Percentiles rank a stretch among this genome's conserved stretches.
phyloP scores from a whole-genome alignment of 192 early-diverging fungal genomes.

The Backusella tarrabulga region DNA sequence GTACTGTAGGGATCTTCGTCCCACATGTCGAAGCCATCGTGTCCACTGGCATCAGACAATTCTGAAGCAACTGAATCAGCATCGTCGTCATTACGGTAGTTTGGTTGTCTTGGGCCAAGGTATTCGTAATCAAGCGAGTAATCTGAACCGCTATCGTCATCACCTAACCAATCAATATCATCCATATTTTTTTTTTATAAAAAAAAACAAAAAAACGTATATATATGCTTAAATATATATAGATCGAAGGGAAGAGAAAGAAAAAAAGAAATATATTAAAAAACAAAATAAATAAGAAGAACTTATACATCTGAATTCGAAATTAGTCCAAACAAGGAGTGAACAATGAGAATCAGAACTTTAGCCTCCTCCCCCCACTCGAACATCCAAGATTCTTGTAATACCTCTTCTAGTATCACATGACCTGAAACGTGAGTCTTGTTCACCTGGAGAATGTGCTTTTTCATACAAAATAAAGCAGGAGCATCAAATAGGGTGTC shows the following conservation, averaged over 20 bases:
- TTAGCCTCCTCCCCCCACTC: not conserved
- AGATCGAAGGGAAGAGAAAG: not conserved
- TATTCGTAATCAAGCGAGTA: conserved; percentile 37
- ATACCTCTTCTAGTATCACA: not conserved
- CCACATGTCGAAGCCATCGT: conserved; percentile 36
- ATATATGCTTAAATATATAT: not conserved
- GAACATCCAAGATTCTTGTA: conserved; percentile 16
- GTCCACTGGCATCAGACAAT: conserved; percentile 3
- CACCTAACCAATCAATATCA: conserved; percentile 6
- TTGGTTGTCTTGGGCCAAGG: conserved; percentile 29
- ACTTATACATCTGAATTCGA: conserved; percentile 22
- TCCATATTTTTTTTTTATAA: not conserved
- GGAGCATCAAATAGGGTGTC: not conserved
- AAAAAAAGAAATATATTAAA: not conserved
- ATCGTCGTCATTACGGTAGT: conserved; percentile 28
- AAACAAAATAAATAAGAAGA: conserved; percentile 9
- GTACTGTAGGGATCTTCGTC: conserved; percentile 36
- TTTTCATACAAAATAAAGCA: not conserved
- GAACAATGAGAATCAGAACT: conserved; percentile 5
- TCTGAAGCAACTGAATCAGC: conserved; percentile 31
- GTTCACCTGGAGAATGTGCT: not conserved
- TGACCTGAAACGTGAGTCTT: not conserved
- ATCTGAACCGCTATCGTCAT: conserved; percentile 23
- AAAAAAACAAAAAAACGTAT: not conserved
- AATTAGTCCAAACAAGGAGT: conserved; percentile 22